These are phyloP conservation scores for Plasmodium chabaudi DNA, from an alignment of 169 alveolate species.

Conservation along the genomic window DNA sequence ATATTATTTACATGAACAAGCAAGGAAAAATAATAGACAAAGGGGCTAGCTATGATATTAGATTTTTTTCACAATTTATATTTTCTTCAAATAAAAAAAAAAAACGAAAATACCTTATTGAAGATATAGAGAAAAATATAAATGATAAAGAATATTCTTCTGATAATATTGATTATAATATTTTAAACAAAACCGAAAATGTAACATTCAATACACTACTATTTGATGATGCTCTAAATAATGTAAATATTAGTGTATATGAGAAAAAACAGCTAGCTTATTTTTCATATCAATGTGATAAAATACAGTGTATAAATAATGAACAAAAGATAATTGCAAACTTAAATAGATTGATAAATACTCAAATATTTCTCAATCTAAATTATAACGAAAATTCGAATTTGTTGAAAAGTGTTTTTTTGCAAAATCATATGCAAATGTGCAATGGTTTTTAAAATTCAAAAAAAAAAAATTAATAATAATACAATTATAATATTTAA, in stretches of 20 bases:
- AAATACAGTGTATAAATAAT: conserved; percentile 25
- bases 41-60: not conserved
- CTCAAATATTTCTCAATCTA: conserved; percentile 37
- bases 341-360: conserved; percentile 1
- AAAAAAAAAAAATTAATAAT: not conserved
- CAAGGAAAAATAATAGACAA: not conserved
- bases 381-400: conserved; percentile 13
- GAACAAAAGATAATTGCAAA: conserved; percentile 1
- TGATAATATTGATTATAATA: conserved; percentile 21
- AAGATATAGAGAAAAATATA: not conserved
- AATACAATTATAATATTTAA: not conserved
- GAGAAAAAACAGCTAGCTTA: conserved; percentile 12
- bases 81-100: not conserved
- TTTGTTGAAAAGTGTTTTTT: conserved; percentile 30
- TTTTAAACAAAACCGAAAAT: not conserved
- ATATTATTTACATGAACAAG: not conserved
- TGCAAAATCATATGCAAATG: conserved; percentile 51
- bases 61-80: not conserved
- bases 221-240: conserved; percentile 7
- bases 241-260: not conserved
- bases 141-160: not conserved
- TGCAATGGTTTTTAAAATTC: not conserved
- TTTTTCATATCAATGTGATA: conserved; percentile 10
- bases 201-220: conserved; percentile 6
- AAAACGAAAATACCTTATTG: not conserved